Conservation (phyloP, 78 protist species). For the Dictyostelium citrinum region DNA sequence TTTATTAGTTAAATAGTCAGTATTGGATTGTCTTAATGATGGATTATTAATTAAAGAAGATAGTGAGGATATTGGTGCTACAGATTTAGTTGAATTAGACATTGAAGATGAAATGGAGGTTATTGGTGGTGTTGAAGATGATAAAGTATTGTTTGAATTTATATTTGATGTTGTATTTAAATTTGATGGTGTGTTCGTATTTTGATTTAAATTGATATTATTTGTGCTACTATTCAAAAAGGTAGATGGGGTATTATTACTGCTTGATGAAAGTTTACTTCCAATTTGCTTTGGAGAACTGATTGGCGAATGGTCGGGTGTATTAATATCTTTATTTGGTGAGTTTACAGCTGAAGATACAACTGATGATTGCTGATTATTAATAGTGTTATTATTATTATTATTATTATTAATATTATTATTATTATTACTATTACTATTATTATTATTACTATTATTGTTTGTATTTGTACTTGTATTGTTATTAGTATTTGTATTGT, state of each 20-base stretch:
- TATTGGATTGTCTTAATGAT: conserved; percentile 2
- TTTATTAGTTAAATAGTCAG: neutral
- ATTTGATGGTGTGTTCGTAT: neutral
- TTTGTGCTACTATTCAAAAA: neutral
- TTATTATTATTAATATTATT: neutral
- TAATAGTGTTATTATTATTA: neutral
- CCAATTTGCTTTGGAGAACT: conserved; percentile 42
- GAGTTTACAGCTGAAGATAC: neutral
- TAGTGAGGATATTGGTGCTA: neutral
- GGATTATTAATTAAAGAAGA: conserved; percentile 1
- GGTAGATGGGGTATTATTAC: neutral
- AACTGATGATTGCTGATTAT: neutral
- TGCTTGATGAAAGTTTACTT: neutral
- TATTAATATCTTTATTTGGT: conserved; percentile 1
- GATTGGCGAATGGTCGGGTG: conserved; percentile 31
- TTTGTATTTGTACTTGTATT: no score
- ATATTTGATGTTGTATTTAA: neutral
- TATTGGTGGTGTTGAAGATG: neutral
- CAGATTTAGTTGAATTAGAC: neutral
- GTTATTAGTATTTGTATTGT: no score
- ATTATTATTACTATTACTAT: neutral
- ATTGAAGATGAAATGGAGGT: neutral
- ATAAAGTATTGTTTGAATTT: neutral
- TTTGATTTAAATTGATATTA: neutral
- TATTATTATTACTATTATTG: neutral